Conservation (phyloP, 1,139 yeast species). For the Hyphopichia khmerensis region DNA sequence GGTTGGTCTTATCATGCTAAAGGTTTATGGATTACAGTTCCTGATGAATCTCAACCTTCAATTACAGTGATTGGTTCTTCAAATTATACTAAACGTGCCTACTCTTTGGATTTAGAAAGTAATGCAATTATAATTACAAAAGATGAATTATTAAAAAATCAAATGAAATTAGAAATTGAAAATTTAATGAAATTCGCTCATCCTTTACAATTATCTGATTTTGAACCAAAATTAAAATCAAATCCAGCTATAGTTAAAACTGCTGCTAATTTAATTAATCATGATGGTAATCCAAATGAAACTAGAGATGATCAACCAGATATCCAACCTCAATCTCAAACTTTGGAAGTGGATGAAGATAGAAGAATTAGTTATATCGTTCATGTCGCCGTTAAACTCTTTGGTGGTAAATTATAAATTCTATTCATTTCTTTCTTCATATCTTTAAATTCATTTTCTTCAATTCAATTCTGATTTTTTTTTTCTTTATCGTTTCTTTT, state of each 20-base stretch:
- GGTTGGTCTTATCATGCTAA: slow-evolving; percentile 99
- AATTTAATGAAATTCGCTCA: slow-evolving; percentile 56
- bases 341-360: slow-evolving; percentile 47
- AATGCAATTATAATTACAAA: slow-evolving; percentile 78
- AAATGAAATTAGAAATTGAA: slow-evolving; percentile 63
- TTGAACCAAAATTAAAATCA: slow-evolving; percentile 37
- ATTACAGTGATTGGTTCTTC: slow-evolving; percentile 89
- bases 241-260: not conserved
- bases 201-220: slow-evolving; percentile 55
- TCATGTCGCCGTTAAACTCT: slow-evolving; percentile 58
- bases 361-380: slow-evolving; percentile 61
- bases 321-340: not conserved
- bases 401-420: slow-evolving; percentile 56
- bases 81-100: slow-evolving; percentile 89
- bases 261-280: not conserved
- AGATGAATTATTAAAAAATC: slow-evolving; percentile 55
- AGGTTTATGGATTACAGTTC: slow-evolving; percentile 83
- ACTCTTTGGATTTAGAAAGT: slow-evolving; percentile 82
- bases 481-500: not conserved
- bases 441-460: no score
- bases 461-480: no score
- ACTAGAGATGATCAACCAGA: slow-evolving; percentile 1
- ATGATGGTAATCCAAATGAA: slow-evolving; percentile 1
- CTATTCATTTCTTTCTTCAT: not conserved
- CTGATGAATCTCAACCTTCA: slow-evolving; percentile 58